Conservation (phyloP, 2,329 filamentous ascomycete species). For the Massarina eburnea region DNA sequence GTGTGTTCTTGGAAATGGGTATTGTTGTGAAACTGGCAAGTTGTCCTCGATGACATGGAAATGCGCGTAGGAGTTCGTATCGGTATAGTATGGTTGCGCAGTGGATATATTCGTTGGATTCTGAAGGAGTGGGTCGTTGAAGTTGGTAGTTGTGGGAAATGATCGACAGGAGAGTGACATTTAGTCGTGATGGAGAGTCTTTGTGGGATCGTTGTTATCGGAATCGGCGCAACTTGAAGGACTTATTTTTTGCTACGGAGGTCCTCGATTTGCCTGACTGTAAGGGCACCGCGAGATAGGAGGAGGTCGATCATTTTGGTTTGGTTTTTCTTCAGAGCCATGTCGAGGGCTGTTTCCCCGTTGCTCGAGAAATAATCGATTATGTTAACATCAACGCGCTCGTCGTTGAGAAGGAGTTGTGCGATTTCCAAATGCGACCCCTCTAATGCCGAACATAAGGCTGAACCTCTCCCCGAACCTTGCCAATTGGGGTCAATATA, state of each 20-base stretch:
- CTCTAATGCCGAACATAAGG: not conserved
- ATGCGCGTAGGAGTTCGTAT: too few species aligned
- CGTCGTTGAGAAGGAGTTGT: conserved; percentile 4
- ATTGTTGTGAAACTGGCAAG: too few species aligned
- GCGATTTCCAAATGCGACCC: not conserved
- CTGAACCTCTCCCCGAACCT: not conserved
- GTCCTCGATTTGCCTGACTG: not conserved
- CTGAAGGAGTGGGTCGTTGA: too few species aligned
- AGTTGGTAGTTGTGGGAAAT: too few species aligned
- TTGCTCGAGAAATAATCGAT: not conserved
- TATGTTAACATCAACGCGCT: not conserved
- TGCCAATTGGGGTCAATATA: conserved; percentile 1
- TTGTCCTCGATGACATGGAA: too few species aligned
- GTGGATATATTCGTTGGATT: too few species aligned
- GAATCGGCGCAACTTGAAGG: not conserved
- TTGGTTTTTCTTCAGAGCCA: not conserved
- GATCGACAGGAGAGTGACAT: too few species aligned
- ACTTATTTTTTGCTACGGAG: not conserved
- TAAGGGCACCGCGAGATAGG: not conserved
- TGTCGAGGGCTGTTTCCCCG: not conserved
- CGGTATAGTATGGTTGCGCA: too few species aligned
- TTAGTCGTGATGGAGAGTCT: too few species aligned
- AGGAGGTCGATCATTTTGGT: not conserved
- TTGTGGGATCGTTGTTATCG: too few species aligned
- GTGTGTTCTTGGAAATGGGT: too few species aligned